Conservation (phyloP, 208 protist species). For the Trypanosoma brucei region DNA sequence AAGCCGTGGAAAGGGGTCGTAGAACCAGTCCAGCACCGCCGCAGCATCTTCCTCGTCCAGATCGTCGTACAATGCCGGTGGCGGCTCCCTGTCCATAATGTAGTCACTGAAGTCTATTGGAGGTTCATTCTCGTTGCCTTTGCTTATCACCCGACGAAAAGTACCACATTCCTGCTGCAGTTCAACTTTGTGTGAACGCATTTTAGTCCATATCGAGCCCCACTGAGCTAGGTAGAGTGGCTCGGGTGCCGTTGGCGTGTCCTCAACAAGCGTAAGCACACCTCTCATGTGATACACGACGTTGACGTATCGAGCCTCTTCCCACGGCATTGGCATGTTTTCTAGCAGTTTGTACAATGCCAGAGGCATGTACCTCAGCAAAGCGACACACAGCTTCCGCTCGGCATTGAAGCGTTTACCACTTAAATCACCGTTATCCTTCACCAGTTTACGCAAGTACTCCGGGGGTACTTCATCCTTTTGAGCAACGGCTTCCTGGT, state of each 20-base stretch:
- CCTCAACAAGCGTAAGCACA: constrained; percentile 99
- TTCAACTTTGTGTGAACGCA: constrained; percentile 98
- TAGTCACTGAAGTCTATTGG: constrained; percentile 99
- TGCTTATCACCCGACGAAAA: constrained; percentile 95
- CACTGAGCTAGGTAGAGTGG: constrained; percentile 99
- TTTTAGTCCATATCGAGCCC: constrained; percentile 99
- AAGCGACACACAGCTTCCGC: constrained; percentile 99
- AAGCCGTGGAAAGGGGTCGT: constrained; percentile 95
- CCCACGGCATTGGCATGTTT: constrained; percentile 99
- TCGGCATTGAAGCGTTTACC: constrained; percentile 98
- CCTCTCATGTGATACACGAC: constrained; percentile 99
- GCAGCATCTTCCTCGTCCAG: constrained; percentile 98
- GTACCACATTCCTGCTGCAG: constrained; percentile 63
- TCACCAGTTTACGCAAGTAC: constrained; percentile 99
- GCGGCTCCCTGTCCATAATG: constrained; percentile 96
- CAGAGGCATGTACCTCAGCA: constrained; percentile 99
- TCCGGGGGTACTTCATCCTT: constrained; percentile 95
- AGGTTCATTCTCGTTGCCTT: constrained; percentile 99
- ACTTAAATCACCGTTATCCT: constrained; percentile 99
- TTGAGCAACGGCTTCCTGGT: constrained; percentile 52
- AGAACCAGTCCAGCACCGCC: constrained; percentile 98
- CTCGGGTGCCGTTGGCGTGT: constrained; percentile 99
- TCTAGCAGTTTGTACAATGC: constrained; percentile 99
- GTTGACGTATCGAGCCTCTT: constrained; percentile 95
- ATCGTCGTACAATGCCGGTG: constrained; percentile 95